phyloP scores from a whole-genome alignment of 2,329 filamentous ascomycete species.

The Epicoccum nigrum region DNA sequence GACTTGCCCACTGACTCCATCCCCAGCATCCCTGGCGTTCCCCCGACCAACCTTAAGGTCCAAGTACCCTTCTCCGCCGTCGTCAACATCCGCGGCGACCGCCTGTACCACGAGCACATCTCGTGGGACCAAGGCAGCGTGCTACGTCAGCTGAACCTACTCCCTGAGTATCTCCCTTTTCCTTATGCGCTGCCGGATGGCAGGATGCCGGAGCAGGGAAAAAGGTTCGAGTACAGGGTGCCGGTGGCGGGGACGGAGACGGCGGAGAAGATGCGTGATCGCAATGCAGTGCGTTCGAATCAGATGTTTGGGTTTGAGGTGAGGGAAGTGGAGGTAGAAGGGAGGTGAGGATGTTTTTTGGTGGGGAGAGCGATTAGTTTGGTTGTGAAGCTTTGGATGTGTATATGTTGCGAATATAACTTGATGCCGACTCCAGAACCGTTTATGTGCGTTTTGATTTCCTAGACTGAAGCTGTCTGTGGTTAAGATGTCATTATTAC shows the following conservation, averaged over 20 bases:
- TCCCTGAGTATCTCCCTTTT: constrained; percentile 69
- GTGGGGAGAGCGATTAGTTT: no score
- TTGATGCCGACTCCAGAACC: no score
- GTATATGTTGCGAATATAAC: no score
- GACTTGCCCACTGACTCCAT: no score
- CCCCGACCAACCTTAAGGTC: constrained; percentile 48
- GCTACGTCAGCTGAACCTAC: constrained; percentile 63
- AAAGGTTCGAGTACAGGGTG: constrained; percentile 61
- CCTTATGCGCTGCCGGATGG: constrained; percentile 45
- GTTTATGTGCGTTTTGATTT: no score
- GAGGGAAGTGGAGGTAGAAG: neutral
- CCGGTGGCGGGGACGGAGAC: constrained; percentile 63
- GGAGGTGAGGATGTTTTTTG: no score
- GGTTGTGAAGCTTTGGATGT: no score
- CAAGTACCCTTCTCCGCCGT: constrained; percentile 66
- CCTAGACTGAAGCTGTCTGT: no score
- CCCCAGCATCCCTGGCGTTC: constrained; percentile 19
- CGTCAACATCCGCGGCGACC: constrained; percentile 69
- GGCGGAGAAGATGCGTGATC: constrained; percentile 56
- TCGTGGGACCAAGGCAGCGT: constrained; percentile 69
- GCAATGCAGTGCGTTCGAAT: constrained; percentile 58
- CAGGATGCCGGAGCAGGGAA: constrained; percentile 41
- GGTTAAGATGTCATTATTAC: no score
- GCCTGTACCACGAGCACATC: constrained; percentile 72
- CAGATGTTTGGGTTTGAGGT: constrained; percentile 7